phyloP scores from a whole-genome alignment of 1,284 basidiomycete species.

The Testicularia cyperi region DNA sequence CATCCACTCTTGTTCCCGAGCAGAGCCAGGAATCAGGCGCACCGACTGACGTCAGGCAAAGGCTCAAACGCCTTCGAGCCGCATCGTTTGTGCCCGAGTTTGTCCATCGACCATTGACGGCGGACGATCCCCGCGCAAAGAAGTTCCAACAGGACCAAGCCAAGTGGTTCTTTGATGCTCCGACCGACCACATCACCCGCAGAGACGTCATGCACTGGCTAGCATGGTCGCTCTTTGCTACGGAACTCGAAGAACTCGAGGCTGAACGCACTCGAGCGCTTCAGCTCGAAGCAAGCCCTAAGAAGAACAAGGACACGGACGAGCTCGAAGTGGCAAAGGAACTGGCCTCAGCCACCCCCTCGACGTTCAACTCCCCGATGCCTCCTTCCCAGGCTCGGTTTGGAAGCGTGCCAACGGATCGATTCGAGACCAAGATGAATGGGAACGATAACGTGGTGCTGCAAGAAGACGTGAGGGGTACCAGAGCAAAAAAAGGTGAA shows the following conservation, averaged over 20 bases:
- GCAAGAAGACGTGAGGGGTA: conserved; percentile 29
- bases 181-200: conserved; percentile 35
- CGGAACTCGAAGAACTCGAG: conserved; percentile 40
- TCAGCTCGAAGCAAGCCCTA: background rate
- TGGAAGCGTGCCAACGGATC: conserved; percentile 1
- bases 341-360: conserved; percentile 11
- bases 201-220: conserved; percentile 55
- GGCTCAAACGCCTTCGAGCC: conserved; percentile 25
- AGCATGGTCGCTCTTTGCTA: conserved; percentile 51
- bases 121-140: conserved; percentile 47
- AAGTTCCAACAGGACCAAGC: conserved; percentile 44
- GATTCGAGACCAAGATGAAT: no score
- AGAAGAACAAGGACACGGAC: background rate
- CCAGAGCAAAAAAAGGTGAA: conserved; percentile 15
- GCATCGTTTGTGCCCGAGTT: conserved; percentile 44
- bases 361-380: conserved; percentile 21
- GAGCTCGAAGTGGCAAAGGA: background rate
- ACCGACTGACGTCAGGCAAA: conserved; percentile 11
- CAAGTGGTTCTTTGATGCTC: conserved; percentile 47
- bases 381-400: conserved; percentile 7
- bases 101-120: conserved; percentile 26
- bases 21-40: conserved; percentile 1
- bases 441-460: conserved; percentile 9
- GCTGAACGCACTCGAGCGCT: conserved; percentile 13
- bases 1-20: background rate